Conservation (phyloP, 2,329 filamentous ascomycete genomes). For the Fusarium marasasianum region DNA sequence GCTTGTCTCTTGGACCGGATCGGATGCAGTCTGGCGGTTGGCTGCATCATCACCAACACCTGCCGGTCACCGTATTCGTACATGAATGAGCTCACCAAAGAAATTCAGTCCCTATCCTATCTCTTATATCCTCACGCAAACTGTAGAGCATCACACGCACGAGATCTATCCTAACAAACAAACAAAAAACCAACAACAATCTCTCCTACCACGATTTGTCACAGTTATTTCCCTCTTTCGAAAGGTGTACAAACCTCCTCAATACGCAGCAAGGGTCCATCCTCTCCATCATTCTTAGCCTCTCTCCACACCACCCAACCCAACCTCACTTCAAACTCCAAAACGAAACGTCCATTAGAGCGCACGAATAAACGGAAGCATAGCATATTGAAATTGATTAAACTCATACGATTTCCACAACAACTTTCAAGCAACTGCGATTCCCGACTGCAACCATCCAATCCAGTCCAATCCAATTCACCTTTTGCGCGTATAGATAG, state of each 20-base stretch:
- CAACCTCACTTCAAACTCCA: neutral
- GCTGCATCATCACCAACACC: constrained; percentile 16
- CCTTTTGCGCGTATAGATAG: neutral
- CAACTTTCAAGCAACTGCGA: neutral
- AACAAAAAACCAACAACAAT: neutral
- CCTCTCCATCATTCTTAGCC: constrained; percentile 15
- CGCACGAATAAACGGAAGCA: constrained; percentile 8
- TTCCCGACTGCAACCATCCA: neutral
- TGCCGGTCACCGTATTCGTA: constrained; percentile 35
- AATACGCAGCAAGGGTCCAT: constrained; percentile 32
- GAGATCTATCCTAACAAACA: neutral
- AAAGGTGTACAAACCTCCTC: constrained; percentile 35
- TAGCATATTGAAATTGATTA: neutral
- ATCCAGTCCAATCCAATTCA: too few species aligned
- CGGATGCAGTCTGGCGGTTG: constrained; percentile 6
- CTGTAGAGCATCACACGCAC: neutral
- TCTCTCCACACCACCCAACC: constrained; percentile 36
- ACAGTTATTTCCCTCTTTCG: neutral
- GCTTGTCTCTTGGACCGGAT: constrained; percentile 9
- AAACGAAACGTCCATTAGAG: neutral
- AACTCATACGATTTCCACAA: neutral
- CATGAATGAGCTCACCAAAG: neutral
- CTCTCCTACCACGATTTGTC: neutral
- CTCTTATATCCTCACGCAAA: neutral
- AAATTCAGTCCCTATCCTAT: neutral